Evolutionary conservation across 305 asterid genomes (phyloP), one percentile per base, ranked within the genome.

Genomic region (Plantago lanceolata): DNA sequence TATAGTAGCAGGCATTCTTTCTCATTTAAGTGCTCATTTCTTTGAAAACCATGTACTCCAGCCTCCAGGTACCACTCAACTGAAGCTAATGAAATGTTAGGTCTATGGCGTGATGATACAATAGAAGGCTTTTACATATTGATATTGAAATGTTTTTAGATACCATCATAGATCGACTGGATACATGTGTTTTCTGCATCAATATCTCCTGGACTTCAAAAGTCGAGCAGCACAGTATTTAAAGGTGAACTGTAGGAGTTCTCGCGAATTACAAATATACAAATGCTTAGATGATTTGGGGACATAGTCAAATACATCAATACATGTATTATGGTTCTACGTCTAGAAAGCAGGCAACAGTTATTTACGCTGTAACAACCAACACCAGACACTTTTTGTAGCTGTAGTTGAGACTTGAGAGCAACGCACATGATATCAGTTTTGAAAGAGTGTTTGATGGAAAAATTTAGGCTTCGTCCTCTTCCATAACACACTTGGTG

Each of bases 401-500:
- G 28, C 28, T 24, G 13, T 19, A n/a, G 48, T 11, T 14, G 43
- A 53, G 33, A 21, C 33, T 16, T 57, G 11, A 21, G 63, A 45
- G 50, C 59, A 66, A 29, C 17, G 48, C n/a, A n/a, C n/a, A n/a
- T n/a, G 28, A 24, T 28, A 48, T 14, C 14, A 8, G 14, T 54
- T 20, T 8, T 13, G 40, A 19, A 53, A 14, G 37, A 50, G 17
- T 57, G 16, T 19, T 48, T 43, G 29, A 66, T 28, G 48, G 26
- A 26, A 40, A 24, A 19, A 66, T 16, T 60, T 72, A 81, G 40
- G 68, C 58, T 64, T 64, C 74, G 68, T 79, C 84, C 67, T 81
- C 86, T 75, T 76, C 90, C 85, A 76, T 79, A 61, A 78, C 65
- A 67, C 85, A 78, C 75, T 78, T 85, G 45, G 82, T 79, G 75